Evolutionary conservation across 257 asterid genomes (phyloP).

Genomic region (Agastache rugosa): DNA sequence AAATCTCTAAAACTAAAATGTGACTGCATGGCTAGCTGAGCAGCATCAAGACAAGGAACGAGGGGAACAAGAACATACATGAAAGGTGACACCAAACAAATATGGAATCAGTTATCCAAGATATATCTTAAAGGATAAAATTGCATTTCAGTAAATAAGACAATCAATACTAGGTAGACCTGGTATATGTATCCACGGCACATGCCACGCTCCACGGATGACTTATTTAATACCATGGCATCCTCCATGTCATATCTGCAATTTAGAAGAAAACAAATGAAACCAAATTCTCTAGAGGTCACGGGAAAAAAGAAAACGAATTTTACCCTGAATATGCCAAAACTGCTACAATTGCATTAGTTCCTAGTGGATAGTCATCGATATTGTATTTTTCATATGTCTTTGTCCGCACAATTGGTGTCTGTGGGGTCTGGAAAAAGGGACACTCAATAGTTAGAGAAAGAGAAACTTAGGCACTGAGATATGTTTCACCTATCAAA

Average conservation of each 20-base stretch:
- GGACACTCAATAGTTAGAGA: constrained; percentile 23
- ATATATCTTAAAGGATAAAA: constrained; percentile 17
- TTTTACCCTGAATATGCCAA: constrained; percentile 95
- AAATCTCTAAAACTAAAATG: constrained; percentile 6
- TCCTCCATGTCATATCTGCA: constrained; percentile 98
- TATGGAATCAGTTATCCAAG: constrained; percentile 1
- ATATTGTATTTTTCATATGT: constrained; percentile 82
- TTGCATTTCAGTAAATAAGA: constrained; percentile 21
- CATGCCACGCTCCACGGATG: constrained; percentile 98
- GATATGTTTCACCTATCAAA: constrained; percentile 20
- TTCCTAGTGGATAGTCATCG: constrained; percentile 91
- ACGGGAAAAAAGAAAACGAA: constrained; percentile 17
- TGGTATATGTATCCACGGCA: constrained; percentile 93
- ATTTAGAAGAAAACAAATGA: constrained; percentile 34
- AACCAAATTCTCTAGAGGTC: constrained; percentile 27
- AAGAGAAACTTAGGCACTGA: constrained; percentile 23
- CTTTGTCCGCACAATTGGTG: constrained; percentile 94
- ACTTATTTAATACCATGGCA: constrained; percentile 93
- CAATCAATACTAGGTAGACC: constrained; percentile 48
- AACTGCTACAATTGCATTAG: constrained; percentile 98
- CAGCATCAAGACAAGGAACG: constrained; percentile 24
- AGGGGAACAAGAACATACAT: constrained; percentile 8
- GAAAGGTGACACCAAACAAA: constrained; percentile 1
- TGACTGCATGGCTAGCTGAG: constrained; percentile 11
- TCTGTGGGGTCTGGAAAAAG: constrained; percentile 87